phyloP scores from a whole-genome alignment of 306 rosid species.

The peach (Prunus persica) region DNA sequence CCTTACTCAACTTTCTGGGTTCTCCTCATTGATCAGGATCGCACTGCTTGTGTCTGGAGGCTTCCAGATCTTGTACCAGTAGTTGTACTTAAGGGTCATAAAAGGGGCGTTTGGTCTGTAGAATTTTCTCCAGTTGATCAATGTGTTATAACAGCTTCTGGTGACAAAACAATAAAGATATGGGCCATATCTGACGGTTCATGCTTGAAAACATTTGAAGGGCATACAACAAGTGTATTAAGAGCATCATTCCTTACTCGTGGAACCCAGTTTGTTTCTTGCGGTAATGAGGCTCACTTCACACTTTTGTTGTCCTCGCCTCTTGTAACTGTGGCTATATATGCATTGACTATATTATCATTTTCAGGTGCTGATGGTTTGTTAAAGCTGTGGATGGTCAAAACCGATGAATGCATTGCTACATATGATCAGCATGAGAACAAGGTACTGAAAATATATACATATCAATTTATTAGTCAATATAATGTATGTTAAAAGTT shows the following conservation, averaged over 20 bases:
- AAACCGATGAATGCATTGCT: conserved; percentile 79
- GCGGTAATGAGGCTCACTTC: conserved; percentile 47
- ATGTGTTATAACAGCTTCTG: conserved; percentile 91
- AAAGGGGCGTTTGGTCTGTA: conserved; percentile 93
- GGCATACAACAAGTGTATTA: conserved; percentile 86
- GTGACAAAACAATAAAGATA: conserved; percentile 89
- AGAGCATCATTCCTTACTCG: conserved; percentile 88
- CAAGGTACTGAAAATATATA: conserved; percentile 48
- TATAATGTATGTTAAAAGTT: background rate
- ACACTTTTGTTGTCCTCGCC: background rate
- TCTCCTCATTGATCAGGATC: conserved; percentile 54
- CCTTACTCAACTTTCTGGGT: conserved; percentile 7
- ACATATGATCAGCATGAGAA: conserved; percentile 88
- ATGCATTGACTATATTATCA: background rate
- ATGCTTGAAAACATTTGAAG: conserved; percentile 93
- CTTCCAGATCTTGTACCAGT: conserved; percentile 81
- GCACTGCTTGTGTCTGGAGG: conserved; percentile 93
- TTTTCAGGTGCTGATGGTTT: conserved; percentile 90
- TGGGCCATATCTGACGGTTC: conserved; percentile 95
- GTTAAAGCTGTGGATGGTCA: conserved; percentile 89
- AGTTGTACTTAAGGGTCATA: conserved; percentile 82
- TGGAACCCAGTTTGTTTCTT: conserved; percentile 87
- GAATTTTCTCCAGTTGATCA: conserved; percentile 98
- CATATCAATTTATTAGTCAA: background rate
- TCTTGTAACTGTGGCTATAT: background rate